phyloP scores from a whole-genome alignment of 139 green algal genomes.

The Chlorella vulgaris region DNA sequence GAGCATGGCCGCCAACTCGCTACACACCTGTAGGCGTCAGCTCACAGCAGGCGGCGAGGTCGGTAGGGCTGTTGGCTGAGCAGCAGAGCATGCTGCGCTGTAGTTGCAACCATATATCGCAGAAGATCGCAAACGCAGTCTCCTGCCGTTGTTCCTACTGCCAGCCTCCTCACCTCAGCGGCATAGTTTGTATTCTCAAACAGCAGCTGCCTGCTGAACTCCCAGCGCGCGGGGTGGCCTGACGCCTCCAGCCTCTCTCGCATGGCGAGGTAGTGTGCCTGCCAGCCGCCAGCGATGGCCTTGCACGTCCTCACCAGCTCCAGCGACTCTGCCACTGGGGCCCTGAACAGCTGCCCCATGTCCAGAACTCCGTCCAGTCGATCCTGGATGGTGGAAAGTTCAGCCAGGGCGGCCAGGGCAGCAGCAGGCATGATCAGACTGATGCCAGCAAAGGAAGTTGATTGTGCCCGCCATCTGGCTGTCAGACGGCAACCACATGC shows the following conservation, averaged over 20 bases:
- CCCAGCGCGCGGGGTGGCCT: slow-evolving; percentile 86
- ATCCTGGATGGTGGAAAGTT: not conserved
- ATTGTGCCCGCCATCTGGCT: no score
- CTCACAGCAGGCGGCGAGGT: not conserved
- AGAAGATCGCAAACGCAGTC: no score
- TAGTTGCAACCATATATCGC: no score
- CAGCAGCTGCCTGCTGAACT: slow-evolving; percentile 88
- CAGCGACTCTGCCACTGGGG: not conserved
- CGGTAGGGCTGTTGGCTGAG: not conserved
- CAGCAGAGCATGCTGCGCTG: no score
- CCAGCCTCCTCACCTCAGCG: slow-evolving; percentile 47
- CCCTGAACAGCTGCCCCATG: not conserved
- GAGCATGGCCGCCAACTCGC: slow-evolving; percentile 81
- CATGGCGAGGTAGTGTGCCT: slow-evolving; percentile 57
- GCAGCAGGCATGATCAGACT: not conserved
- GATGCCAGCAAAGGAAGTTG: not conserved
- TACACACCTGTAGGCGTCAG: slow-evolving; percentile 61
- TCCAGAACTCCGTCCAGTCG: slow-evolving; percentile 7
- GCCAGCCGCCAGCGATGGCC: slow-evolving; percentile 78
- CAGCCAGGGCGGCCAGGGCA: not conserved
- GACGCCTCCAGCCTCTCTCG: slow-evolving; percentile 87
- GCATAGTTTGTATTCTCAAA: slow-evolving; percentile 91
- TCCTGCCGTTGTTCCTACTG: not conserved
- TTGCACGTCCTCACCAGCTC: slow-evolving; percentile 13
- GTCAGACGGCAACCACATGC: no score